phyloP scores from a whole-genome alignment of 202 grass and related monocot species.

The Zoysia matrella region DNA sequence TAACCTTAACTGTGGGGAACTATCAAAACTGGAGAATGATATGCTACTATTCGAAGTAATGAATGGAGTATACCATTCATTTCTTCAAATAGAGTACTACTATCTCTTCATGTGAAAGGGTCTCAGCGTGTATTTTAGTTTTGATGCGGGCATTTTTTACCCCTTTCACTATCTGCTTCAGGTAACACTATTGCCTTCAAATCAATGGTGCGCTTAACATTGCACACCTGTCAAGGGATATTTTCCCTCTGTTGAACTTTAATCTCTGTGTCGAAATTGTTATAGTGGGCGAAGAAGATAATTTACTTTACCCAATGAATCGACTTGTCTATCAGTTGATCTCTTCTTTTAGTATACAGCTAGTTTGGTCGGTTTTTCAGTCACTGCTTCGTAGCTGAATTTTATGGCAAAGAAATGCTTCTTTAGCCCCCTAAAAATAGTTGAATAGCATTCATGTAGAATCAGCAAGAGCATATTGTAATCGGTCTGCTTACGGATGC shows the following conservation, averaged over 20 bases:
- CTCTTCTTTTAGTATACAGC: background rate
- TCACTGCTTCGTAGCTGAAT: constrained; percentile 38
- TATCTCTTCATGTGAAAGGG: background rate
- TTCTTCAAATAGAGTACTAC: background rate
- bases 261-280: constrained; percentile 16
- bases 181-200: too few relatives aligned
- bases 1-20: background rate
- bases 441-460: background rate
- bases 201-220: constrained; percentile 3
- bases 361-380: constrained; percentile 7
- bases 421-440: background rate
- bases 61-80: background rate
- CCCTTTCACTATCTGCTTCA: background rate
- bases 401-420: constrained; percentile 2
- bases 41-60: too few relatives aligned
- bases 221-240: constrained; percentile 1
- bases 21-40: constrained; percentile 6
- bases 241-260: constrained; percentile 29
- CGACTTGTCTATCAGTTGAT: constrained; percentile 2
- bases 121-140: background rate
- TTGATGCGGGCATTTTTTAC: background rate
- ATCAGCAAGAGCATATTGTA: constrained; percentile 34
- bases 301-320: constrained; percentile 15
- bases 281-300: constrained; percentile 27
- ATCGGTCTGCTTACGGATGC: constrained; percentile 18